phyloP scores from a whole-genome alignment of 306 rosid genomes.

The Corylus avellana region DNA sequence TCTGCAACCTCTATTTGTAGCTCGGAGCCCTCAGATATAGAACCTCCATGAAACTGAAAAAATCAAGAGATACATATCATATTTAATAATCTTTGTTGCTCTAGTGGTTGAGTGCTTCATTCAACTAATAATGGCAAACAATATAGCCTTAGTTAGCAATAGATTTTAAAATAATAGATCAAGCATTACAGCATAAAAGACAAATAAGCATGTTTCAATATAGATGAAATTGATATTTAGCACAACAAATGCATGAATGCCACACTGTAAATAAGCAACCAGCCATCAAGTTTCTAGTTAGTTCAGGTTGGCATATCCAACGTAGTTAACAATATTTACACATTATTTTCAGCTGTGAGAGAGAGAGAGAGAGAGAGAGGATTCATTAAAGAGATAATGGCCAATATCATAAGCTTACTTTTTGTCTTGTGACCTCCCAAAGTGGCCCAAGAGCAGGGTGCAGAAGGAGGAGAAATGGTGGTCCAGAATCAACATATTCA shows the following conservation, averaged over 20 bases:
- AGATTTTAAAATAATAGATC: background rate
- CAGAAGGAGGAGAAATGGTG: constrained; percentile 89
- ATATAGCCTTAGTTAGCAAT: background rate
- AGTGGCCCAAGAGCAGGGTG: constrained; percentile 99
- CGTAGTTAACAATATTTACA: background rate
- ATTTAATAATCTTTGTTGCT: constrained; percentile 22
- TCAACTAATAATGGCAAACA: background rate
- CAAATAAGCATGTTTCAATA: background rate
- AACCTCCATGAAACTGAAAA: constrained; percentile 80
- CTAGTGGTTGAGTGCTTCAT: constrained; percentile 1
- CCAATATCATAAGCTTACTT: constrained; percentile 43
- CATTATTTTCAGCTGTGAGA: background rate
- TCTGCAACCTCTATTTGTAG: constrained; percentile 90
- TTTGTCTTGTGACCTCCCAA: constrained; percentile 93
- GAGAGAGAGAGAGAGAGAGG: background rate
- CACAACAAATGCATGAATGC: constrained; percentile 1
- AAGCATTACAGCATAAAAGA: background rate
- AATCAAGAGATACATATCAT: constrained; percentile 22
- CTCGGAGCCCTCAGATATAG: constrained; percentile 80
- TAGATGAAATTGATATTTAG: constrained; percentile 10
- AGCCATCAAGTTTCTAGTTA: background rate
- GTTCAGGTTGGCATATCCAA: background rate
- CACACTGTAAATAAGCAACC: background rate
- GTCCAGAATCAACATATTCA: constrained; percentile 72
- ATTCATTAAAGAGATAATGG: constrained; percentile 9